Evolutionary conservation across 768 basidiomycete genomes (phyloP), one percentile per base, ranked within the genome.

Genomic region (Auriscalpium orientale): DNA sequence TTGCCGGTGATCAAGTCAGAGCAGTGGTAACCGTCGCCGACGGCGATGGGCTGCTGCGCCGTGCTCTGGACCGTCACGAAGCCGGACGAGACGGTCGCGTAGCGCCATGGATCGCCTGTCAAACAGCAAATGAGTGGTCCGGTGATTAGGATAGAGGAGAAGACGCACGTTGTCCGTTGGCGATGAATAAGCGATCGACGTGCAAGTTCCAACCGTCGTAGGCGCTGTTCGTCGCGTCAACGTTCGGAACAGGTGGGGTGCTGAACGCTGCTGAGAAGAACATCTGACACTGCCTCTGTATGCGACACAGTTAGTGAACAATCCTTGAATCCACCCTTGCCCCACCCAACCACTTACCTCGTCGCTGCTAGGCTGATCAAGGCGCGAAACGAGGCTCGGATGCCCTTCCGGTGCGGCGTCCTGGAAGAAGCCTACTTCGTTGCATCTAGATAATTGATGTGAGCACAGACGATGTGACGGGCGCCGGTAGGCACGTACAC

Each of bases 351-450:
- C 18, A 55, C 36, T n/a, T 7, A 55, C 54, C 54, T 55, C 54
- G 47, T 55, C 37, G 16, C 36, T 12, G 36, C 36, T 49, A 15
- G 54, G 47, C 0, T 38, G 47, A 9, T 38, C 36, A 12, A 57
- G 37, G 13, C 40, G 46, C 7, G 56, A 57, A 7, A 44, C 47
- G n/a, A 57, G 46, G 16, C 52, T 35, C 15, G 47, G 47, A 13
- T 44, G 8, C 11, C 44, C 46, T 8, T 8, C 33, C 8, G 53
- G 53, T 10, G 53, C 53, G 8, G 21, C 21, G 35, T 54, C 53
- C 16, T 54, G 53, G 46, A 54, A 54, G 34, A 33, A 86, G 35
- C 87, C 87, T 1, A 89, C 76, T 70, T 89, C 78, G 62, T 84
- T 87, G 64, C 87, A 89, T 5, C 84, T 85, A 45, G 28, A 56